A percentile compares a stretch with the other conserved stretches of the same genome.
These are phyloP conservation scores for Elsinoe arachidis DNA, from an alignment of 2,329 filamentous ascomycete species.

Conservation along the genomic window DNA sequence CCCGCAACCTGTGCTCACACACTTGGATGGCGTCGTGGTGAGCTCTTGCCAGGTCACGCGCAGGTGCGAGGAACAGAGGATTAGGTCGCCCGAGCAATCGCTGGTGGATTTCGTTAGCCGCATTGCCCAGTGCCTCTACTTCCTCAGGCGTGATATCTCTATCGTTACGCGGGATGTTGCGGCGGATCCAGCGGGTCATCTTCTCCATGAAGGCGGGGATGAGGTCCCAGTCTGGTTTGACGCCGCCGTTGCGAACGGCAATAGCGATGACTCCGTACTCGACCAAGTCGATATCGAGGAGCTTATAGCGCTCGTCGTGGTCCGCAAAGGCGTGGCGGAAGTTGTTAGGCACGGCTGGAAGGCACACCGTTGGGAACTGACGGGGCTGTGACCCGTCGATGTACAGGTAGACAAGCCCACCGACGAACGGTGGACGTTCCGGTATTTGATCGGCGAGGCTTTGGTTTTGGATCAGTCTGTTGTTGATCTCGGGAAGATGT, in stretches of 20 bases:
- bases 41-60: not conserved
- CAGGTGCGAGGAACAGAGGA: not conserved
- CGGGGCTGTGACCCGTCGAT: not conserved
- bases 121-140: not conserved
- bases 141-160: not conserved
- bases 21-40: not conserved
- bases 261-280: not conserved
- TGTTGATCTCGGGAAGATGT: not conserved
- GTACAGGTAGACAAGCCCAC: not conserved
- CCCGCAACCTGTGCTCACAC: not conserved
- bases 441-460: not conserved
- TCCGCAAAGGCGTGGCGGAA: not conserved
- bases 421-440: not conserved
- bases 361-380: not conserved
- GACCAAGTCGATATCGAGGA: not conserved
- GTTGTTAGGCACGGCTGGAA: not conserved
- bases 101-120: not conserved
- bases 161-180: not conserved
- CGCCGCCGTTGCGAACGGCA: not conserved
- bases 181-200: not conserved
- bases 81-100: not conserved
- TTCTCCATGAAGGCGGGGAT: not conserved
- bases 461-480: not conserved
- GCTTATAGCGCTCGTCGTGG: not conserved
- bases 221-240: not conserved